Evolutionary conservation across 805 yeast species (phyloP).

Genomic region (Monosporozyma yasuniensis): DNA sequence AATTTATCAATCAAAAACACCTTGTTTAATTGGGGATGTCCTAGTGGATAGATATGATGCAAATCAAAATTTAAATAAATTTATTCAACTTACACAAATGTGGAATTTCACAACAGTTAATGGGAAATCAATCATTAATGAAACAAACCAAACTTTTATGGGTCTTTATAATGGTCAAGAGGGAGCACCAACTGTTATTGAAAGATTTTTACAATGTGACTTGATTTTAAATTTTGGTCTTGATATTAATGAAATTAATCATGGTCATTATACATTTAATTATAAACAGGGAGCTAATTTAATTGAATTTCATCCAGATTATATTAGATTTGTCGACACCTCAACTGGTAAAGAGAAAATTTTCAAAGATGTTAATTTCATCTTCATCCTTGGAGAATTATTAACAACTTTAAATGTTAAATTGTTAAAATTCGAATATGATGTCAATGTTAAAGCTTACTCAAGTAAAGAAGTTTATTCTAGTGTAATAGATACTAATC

Average conservation of each 20-base stretch:
- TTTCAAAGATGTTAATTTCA: constrained; percentile 39
- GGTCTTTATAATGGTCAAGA: constrained; percentile 67
- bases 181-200: constrained; percentile 40
- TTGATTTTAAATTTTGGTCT: constrained; percentile 64
- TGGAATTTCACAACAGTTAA: constrained; percentile 53
- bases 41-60: constrained; percentile 54
- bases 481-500: constrained; percentile 6
- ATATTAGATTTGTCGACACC: constrained; percentile 38
- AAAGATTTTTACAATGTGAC: constrained; percentile 50
- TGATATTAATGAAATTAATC: constrained; percentile 55
- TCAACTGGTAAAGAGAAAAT: constrained; percentile 14
- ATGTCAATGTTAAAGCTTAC: constrained; percentile 14
- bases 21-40: constrained; percentile 65
- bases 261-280: constrained; percentile 52
- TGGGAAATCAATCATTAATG: constrained; percentile 72
- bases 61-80: constrained; percentile 36
- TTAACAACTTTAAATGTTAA: constrained; percentile 30
- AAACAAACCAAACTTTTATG: constrained; percentile 49
- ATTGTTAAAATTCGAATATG: constrained; percentile 17
- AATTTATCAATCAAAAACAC: constrained; percentile 46
- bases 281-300: constrained; percentile 35
- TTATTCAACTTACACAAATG: constrained; percentile 38
- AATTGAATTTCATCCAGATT: constrained; percentile 46
- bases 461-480: constrained; percentile 16
- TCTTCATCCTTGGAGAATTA: constrained; percentile 41